These are phyloP conservation scores for Hypoxylon lienhwacheense DNA, from an alignment of 495 filamentous ascomycete species.

Conservation along the genomic window DNA sequence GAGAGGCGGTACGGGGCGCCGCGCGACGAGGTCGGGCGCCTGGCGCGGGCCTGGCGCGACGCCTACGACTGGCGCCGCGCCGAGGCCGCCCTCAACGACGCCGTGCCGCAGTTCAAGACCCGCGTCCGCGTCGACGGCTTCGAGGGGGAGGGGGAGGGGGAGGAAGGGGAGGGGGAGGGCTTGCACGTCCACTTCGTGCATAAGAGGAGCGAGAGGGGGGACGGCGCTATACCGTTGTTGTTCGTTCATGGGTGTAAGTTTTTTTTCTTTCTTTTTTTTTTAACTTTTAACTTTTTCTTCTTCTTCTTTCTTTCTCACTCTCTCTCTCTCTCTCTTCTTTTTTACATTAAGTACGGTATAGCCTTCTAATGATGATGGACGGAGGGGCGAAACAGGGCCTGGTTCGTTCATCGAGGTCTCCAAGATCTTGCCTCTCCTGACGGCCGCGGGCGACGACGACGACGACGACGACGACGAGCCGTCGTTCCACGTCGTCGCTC, in stretches of 20 bases:
- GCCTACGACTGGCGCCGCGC: slow-evolving; percentile 33
- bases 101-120: slow-evolving; percentile 55
- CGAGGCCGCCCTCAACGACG: slow-evolving; percentile 52
- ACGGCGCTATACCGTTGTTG: slow-evolving; percentile 56
- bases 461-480: slow-evolving; percentile 44
- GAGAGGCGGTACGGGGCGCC: slow-evolving; percentile 31
- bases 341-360: background rate
- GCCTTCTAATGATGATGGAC: background rate
- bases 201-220: slow-evolving; percentile 44
- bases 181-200: slow-evolving; percentile 55
- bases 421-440: slow-evolving; percentile 63
- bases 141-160: slow-evolving; percentile 45
- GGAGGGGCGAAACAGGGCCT: slow-evolving; percentile 53
- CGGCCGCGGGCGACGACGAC: slow-evolving; percentile 33
- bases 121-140: slow-evolving; percentile 42
- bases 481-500: slow-evolving; percentile 66
- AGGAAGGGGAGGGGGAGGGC: no score
- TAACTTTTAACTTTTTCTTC: no score
- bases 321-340: no score
- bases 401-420: slow-evolving; percentile 69
- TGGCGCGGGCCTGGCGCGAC: slow-evolving; percentile 22
- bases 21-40: slow-evolving; percentile 25
- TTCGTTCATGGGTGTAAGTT: slow-evolving; percentile 63
- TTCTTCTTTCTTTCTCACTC: no score
- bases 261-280: background rate